Base-by-base conservation (phyloP, 257 asterid genomes). In the Ilex aquifolium region DNA sequence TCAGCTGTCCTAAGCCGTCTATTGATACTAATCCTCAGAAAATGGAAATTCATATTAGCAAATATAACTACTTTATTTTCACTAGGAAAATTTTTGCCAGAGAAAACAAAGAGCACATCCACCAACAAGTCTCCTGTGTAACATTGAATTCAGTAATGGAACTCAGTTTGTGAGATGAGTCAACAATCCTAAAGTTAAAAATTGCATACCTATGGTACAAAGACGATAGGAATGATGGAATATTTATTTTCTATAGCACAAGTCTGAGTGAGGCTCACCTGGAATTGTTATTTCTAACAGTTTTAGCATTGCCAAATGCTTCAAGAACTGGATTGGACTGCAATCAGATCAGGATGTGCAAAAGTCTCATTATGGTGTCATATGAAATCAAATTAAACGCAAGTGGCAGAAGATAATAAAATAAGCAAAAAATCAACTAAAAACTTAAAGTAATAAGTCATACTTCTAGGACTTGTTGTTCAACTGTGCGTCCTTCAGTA, bases 271-370 rank as follows among this genome's bases (percentile, higher is more conserved):
- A 65, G 66, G 68, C 68, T 82, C 79, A 86, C 98, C 98, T 91
- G 85, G 98, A 91, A 80, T 91, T 91, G 75, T 91, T 91, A 74
- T 91, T 91, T 82, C 98, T 77, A 68, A 91, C 96, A 67, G 98
- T 91, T 80, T 91, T 91, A 51, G 98, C 98, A 80, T 91, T 91
- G 66, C 98, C 98, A 76, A 92, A 92, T 71, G 98, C 98, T 85
- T 92, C 98, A 55, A 92, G 97, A 80, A 92, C 98, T 29, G 98
- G 98, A 75, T 92, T 92, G 69, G 98, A 92, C 98, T 92, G 93
- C 88, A 77, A 69, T 72, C 68, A 70, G 64, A 56, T 62, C 61
- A 42, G 67, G 61, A 64, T 59, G 60, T 57, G 64, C 56, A 69
- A 63, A 64, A 70, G 61, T 70, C 57, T 71, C 67, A 73, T 21